Conservation (phyloP, 306 rosid genomes). For the Acacia confusa region DNA sequence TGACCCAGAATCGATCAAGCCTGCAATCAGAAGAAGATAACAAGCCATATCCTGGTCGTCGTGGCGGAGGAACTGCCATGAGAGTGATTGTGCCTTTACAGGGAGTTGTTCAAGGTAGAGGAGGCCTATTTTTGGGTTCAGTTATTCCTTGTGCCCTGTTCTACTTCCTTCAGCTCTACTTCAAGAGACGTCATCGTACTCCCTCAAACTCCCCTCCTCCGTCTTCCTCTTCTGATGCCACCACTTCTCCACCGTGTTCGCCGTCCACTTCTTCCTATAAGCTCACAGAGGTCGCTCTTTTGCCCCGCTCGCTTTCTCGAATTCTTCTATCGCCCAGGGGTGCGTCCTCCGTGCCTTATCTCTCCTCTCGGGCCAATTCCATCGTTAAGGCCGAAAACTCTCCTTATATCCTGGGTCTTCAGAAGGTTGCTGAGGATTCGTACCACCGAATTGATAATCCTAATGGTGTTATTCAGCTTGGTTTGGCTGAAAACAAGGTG, state of each 20-base stretch:
- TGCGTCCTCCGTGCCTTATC: constrained; percentile 44
- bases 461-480: constrained; percentile 71
- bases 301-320: constrained; percentile 64
- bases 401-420: constrained; percentile 52
- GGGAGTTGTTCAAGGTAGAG: constrained; percentile 87
- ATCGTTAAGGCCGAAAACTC: constrained; percentile 44
- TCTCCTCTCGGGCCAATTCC: constrained; percentile 60
- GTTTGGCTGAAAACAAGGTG: constrained; percentile 70
- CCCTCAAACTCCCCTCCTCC: constrained; percentile 35
- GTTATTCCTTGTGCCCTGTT: constrained; percentile 91
- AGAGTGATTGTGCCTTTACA: constrained; percentile 91
- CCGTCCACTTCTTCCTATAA: constrained; percentile 16
- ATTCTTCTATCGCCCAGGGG: constrained; percentile 48
- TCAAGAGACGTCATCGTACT: constrained; percentile 57
- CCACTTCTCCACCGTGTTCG: constrained; percentile 4
- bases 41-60: constrained; percentile 10
- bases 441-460: constrained; percentile 63
- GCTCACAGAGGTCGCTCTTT: constrained; percentile 31
- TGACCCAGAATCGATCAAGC: neutral
- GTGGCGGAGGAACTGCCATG: constrained; percentile 61
- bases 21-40: neutral
- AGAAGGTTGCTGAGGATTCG: constrained; percentile 56
- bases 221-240: constrained; percentile 30
- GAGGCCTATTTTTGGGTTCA: constrained; percentile 86
- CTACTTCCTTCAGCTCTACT: constrained; percentile 75